These are phyloP conservation scores for Funneliformis caledonium DNA, from an alignment of 371 early-diverging fungal genomes.

Conservation along the genomic window DNA sequence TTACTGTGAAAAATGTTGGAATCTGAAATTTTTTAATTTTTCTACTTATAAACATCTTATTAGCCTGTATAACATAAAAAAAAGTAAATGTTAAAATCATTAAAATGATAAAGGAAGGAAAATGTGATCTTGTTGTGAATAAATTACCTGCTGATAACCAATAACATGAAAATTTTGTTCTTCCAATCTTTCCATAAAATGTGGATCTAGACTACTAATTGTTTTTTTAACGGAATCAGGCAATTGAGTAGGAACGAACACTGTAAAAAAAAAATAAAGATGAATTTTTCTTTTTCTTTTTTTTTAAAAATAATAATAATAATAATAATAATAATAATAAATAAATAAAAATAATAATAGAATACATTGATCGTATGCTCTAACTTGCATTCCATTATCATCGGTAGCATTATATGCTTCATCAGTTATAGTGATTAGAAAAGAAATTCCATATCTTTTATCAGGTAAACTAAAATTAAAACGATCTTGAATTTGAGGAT, in stretches of 20 bases:
- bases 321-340: too few species aligned
- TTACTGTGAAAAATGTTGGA: background rate
- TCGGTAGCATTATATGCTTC: background rate
- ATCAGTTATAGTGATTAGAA: background rate
- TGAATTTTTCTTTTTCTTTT: background rate
- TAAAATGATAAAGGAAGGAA: background rate
- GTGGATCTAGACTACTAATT: background rate
- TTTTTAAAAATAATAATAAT: background rate
- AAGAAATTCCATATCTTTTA: conserved; percentile 13
- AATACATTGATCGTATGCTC: conserved; percentile 10
- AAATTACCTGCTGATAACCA: conserved; percentile 30
- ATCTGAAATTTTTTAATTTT: conserved; percentile 2
- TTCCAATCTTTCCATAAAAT: conserved; percentile 1
- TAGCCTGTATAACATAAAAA: background rate
- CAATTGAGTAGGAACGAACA: conserved; percentile 15
- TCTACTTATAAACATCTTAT: conserved; percentile 1
- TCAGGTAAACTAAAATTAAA: conserved; percentile 20
- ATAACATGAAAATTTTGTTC: conserved; percentile 19
- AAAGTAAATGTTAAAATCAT: background rate
- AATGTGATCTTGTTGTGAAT: background rate
- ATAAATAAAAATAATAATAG: background rate
- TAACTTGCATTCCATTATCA: conserved; percentile 25
- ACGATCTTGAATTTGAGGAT: background rate
- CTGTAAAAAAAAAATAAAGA: background rate
- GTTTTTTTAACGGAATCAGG: background rate